phyloP scores from a whole-genome alignment of 495 filamentous ascomycete genomes.

The Tuber aestivum region DNA sequence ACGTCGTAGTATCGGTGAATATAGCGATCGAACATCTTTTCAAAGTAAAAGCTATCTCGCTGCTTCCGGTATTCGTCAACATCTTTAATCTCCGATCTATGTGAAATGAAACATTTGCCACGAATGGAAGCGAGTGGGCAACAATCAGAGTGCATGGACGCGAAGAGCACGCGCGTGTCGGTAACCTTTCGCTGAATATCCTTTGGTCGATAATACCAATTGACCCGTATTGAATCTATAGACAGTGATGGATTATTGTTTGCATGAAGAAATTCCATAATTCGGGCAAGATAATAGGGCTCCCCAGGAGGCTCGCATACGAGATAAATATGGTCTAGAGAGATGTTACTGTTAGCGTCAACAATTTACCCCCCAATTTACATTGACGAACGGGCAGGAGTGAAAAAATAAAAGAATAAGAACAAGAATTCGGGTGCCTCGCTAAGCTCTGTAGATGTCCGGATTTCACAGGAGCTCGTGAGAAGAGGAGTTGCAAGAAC shows the following conservation, averaged over 20 bases:
- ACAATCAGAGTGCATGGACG: slow-evolving; percentile 97
- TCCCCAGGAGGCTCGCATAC: slow-evolving; percentile 97
- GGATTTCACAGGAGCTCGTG: slow-evolving; percentile 12
- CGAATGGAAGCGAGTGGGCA: slow-evolving; percentile 86
- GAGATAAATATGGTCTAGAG: slow-evolving; percentile 87
- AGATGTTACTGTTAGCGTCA: slow-evolving; percentile 26
- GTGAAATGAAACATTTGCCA: slow-evolving; percentile 82
- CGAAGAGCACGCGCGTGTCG: slow-evolving; percentile 83
- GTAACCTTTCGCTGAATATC: slow-evolving; percentile 87
- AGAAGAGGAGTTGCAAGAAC: slow-evolving; percentile 42
- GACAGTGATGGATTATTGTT: slow-evolving; percentile 65
- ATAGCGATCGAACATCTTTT: slow-evolving; percentile 95
- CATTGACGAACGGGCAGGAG: slow-evolving; percentile 7
- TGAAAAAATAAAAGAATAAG: not conserved
- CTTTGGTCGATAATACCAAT: slow-evolving; percentile 96
- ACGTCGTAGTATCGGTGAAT: slow-evolving; percentile 97
- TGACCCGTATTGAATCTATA: slow-evolving; percentile 83
- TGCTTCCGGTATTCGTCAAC: slow-evolving; percentile 75
- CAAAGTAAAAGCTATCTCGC: slow-evolving; percentile 89
- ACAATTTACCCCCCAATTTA: slow-evolving; percentile 14
- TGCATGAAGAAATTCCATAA: slow-evolving; percentile 92
- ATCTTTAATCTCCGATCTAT: slow-evolving; percentile 77
- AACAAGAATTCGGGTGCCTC: slow-evolving; percentile 13
- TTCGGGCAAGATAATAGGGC: slow-evolving; percentile 92
- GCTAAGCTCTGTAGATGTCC: slow-evolving; percentile 26